These are phyloP conservation scores for Solanum arcanum DNA, from an alignment of 257 asterid species.

Conservation along the genomic window DNA sequence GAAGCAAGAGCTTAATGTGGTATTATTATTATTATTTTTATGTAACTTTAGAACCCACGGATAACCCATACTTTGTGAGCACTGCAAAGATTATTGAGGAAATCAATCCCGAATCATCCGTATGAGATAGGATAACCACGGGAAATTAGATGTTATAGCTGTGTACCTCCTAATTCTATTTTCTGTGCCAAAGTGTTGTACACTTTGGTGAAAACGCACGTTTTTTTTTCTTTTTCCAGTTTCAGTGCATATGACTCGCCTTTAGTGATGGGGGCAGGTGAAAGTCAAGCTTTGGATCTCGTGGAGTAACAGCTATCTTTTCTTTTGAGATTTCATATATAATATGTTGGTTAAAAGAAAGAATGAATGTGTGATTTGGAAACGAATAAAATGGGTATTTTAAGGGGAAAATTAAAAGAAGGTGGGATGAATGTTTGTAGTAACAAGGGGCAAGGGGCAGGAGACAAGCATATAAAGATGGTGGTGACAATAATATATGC, in stretches of 20 bases:
- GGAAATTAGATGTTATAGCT: neutral
- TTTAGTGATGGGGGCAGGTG: slow-evolving; percentile 7
- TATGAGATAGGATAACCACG: too few relatives aligned
- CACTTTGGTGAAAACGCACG: slow-evolving; percentile 60
- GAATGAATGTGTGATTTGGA: slow-evolving; percentile 22
- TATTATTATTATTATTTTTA: too few relatives aligned
- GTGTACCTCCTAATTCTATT: slow-evolving; percentile 4
- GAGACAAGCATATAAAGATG: slow-evolving; percentile 58
- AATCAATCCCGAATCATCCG: neutral
- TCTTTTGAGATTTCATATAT: neutral
- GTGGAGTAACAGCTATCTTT: neutral
- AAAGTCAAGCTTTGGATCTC: slow-evolving; percentile 15
- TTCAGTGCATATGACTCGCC: slow-evolving; percentile 16
- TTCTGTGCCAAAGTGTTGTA: slow-evolving; percentile 24
- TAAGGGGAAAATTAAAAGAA: neutral
- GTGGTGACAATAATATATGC: slow-evolving; percentile 44
- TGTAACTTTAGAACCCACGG: neutral
- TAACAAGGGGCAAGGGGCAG: slow-evolving; percentile 2
- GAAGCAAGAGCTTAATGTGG: slow-evolving; percentile 1
- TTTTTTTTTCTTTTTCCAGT: neutral
- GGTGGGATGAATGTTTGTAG: neutral
- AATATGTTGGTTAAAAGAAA: neutral
- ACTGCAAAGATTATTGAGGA: neutral
- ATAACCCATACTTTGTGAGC: neutral
- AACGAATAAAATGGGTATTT: slow-evolving; percentile 1